These are phyloP conservation scores for Cordyceps farinosa DNA, from an alignment of 2,329 filamentous ascomycete species.

Conservation along the genomic window DNA sequence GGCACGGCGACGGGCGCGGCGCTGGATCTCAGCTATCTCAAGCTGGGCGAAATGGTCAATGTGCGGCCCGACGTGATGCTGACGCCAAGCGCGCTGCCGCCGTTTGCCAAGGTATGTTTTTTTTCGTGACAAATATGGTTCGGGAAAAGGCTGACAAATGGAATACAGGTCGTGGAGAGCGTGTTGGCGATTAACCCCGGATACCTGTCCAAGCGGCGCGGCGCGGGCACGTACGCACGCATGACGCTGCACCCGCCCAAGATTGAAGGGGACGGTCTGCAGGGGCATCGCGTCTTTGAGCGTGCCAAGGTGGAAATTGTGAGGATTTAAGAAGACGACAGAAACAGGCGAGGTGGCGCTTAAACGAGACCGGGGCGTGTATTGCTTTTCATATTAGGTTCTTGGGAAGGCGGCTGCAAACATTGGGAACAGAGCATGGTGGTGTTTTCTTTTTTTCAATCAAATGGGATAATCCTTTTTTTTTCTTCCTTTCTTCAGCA, in stretches of 20 bases:
- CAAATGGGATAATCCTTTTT: neutral
- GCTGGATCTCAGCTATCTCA: constrained; percentile 79
- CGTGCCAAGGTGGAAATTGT: constrained; percentile 83
- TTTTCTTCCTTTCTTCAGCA: neutral
- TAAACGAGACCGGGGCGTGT: neutral
- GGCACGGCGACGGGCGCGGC: constrained; percentile 67
- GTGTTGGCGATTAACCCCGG: constrained; percentile 91
- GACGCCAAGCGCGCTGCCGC: constrained; percentile 74
- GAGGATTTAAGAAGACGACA: constrained; percentile 54
- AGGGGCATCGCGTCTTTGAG: constrained; percentile 75
- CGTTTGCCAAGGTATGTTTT: constrained; percentile 77
- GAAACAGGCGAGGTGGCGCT: neutral
- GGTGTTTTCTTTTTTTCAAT: neutral
- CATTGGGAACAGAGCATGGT: constrained; percentile 4
- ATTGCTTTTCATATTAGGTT: neutral
- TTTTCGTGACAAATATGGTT: neutral
- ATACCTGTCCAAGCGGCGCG: constrained; percentile 76
- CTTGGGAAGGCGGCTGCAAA: neutral
- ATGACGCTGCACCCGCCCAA: constrained; percentile 68
- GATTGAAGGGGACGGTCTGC: constrained; percentile 58
- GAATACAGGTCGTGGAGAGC: constrained; percentile 74
- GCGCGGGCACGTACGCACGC: constrained; percentile 79
- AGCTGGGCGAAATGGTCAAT: constrained; percentile 86
- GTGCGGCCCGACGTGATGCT: constrained; percentile 82
- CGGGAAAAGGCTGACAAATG: neutral